These are phyloP conservation scores for Fusarium transvaalense DNA, from an alignment of 2,329 filamentous ascomycete genomes.

Conservation along the genomic window DNA sequence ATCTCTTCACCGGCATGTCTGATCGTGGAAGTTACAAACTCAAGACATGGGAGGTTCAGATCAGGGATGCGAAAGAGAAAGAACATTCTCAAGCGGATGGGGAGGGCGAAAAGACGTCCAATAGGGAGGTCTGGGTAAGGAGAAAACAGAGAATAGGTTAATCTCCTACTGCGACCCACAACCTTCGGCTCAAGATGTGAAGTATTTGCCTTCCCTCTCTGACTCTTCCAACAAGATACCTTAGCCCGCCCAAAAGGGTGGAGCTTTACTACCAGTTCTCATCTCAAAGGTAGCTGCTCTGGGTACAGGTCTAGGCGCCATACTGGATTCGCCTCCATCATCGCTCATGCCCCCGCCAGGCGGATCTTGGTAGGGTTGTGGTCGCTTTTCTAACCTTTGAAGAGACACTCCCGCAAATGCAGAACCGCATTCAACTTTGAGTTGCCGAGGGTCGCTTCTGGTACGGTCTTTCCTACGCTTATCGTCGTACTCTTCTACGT, in stretches of 20 bases:
- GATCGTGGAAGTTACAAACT: constrained; percentile 74
- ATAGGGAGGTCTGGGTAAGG: constrained; percentile 60
- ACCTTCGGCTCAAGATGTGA: too few species aligned
- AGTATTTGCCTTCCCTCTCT: not conserved
- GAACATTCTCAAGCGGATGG: not conserved
- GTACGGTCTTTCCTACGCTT: not conserved
- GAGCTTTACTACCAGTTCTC: not conserved
- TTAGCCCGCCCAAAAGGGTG: not conserved
- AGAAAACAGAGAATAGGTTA: constrained; percentile 57
- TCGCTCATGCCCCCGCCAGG: not conserved
- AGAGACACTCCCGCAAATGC: too few species aligned
- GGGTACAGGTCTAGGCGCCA: too few species aligned
- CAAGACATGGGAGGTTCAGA: constrained; percentile 72
- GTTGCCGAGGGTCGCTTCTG: too few species aligned
- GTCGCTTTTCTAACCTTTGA: too few species aligned
- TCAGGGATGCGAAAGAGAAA: constrained; percentile 53
- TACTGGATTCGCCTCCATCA: not conserved
- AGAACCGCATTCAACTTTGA: too few species aligned
- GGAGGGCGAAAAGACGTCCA: not conserved
- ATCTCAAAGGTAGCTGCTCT: not conserved
- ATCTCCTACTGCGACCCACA: too few species aligned
- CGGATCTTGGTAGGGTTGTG: not conserved
- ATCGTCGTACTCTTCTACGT: not conserved
- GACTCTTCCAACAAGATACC: not conserved
- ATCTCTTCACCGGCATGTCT: constrained; percentile 71